A percentile compares a stretch with the other conserved stretches of the same genome.
Conservation (phyloP, 2,329 filamentous ascomycete genomes). For the Phaeosphaeriaceae sp. region DNA sequence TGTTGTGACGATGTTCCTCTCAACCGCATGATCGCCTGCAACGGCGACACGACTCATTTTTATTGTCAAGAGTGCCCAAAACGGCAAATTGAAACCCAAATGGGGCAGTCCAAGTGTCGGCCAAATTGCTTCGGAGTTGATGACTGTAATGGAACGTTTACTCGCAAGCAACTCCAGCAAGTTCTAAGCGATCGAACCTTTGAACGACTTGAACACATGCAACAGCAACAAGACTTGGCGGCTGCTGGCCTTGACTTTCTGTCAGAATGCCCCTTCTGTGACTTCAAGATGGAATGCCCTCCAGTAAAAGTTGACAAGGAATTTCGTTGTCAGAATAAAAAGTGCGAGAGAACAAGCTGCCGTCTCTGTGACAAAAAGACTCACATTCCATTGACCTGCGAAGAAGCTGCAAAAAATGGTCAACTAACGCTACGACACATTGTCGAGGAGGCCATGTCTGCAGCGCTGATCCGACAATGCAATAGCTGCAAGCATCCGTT, state of each 20-base stretch:
- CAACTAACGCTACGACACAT: slow-evolving; percentile 67
- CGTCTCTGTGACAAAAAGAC: slow-evolving; percentile 69
- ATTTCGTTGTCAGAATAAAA: slow-evolving; percentile 72
- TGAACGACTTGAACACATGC: slow-evolving; percentile 70
- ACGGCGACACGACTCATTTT: slow-evolving; percentile 63
- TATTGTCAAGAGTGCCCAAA: slow-evolving; percentile 74
- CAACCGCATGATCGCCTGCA: slow-evolving; percentile 73
- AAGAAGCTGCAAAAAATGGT: slow-evolving; percentile 66
- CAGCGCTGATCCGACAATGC: slow-evolving; percentile 77
- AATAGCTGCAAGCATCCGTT: slow-evolving; percentile 76
- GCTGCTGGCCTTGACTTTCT: slow-evolving; percentile 74
- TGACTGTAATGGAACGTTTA: slow-evolving; percentile 67
- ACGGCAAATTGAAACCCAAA: slow-evolving; percentile 68
- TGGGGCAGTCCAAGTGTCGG: slow-evolving; percentile 72
- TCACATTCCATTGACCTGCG: slow-evolving; percentile 75
- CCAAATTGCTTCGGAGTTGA: slow-evolving; percentile 71
- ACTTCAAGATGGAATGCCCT: slow-evolving; percentile 76
- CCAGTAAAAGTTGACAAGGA: slow-evolving; percentile 72
- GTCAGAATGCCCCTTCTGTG: slow-evolving; percentile 80
- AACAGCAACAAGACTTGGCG: slow-evolving; percentile 73
- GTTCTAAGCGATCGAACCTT: slow-evolving; percentile 66
- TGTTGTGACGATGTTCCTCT: slow-evolving; percentile 72
- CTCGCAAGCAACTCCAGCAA: slow-evolving; percentile 58
- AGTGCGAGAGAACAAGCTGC: slow-evolving; percentile 63
- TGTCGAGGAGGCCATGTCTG: slow-evolving; percentile 85